Base-by-base conservation (phyloP, 2,329 filamentous ascomycete species). In the Sclerotinia sclerotiorum region DNA sequence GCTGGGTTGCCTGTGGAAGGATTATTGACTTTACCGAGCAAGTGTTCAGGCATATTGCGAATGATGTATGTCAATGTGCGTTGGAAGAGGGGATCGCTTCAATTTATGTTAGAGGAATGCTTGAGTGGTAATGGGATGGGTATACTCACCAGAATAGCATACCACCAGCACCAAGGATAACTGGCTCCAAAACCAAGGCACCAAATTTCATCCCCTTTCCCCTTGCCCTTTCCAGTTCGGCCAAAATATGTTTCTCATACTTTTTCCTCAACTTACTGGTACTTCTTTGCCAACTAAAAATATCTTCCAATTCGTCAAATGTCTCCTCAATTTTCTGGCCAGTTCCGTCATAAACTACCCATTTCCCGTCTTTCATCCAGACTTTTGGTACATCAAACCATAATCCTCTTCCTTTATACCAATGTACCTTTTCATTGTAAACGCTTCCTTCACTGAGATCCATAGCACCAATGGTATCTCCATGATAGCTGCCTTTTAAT, bases 401-500 rank as follows among this genome's bases (percentile, higher is more conserved):
- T 75, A 88, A 85, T 0, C 93, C 92, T 60, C 88, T 87, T 0
- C 91, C 91, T 69, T 87, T 81, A 76, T 96, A 96, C 92, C 92
- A 96, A 75, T 95, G 92, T 0, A 94, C 90, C 76, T 92, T 92
- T 73, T 92, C 86, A 74, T 96, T 96, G 77, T 85, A 96, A 0
- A 86, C 85, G 46, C 86, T 89, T 0, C 92, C 92, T 75, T 95
- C 91, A 0, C 90, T 88, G 65, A 88, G 91, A 77, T 95, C 92
- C 93, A 96, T 95, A 0, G 91, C 91, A 0, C 92, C 92, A 58
- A 96, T 93, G 0, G 92, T 96, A 75, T 96, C 93, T 1, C 92
- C 93, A 74, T 96, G 93, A 74, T 96, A 96, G 72, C 90, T 91
- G 0, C 91, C 91, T 76, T 89, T 91, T 13, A 96, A 80, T 0